Percentiles rank a stretch among this genome's conserved stretches.
Conservation (phyloP, 352 stramenopile genomes). For the Globisporangium paroecandrum region DNA sequence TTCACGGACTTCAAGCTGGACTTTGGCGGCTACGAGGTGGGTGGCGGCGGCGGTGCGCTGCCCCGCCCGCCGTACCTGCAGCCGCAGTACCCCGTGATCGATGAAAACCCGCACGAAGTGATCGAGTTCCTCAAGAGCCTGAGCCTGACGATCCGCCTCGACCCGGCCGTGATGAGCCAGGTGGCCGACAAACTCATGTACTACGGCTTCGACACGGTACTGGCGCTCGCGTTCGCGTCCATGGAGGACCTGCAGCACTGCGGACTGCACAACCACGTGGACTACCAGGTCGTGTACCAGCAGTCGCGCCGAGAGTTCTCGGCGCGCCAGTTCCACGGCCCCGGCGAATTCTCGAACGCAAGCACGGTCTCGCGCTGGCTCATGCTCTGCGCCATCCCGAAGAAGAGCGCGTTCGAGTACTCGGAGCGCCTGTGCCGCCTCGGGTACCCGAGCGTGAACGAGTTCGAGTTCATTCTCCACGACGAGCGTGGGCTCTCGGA, state of each 20-base stretch:
- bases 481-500: conserved; percentile 41
- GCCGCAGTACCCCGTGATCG: conserved; percentile 16
- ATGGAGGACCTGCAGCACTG: conserved; percentile 45
- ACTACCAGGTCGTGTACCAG: conserved; percentile 49
- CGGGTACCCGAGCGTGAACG: conserved; percentile 54
- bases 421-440: conserved; percentile 49
- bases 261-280: conserved; percentile 31
- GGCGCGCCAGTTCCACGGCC: conserved; percentile 34
- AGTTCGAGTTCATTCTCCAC: conserved; percentile 57
- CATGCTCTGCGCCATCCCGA: conserved; percentile 48
- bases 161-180: conserved; percentile 29
- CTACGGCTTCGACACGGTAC: conserved; percentile 60
- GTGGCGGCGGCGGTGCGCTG: conserved; percentile 15
- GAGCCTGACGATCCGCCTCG: conserved; percentile 31
- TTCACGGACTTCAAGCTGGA: conserved; percentile 63
- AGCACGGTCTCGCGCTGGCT: conserved; percentile 66
- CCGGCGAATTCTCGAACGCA: conserved; percentile 29
- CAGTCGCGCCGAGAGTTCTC: conserved; percentile 44
- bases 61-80: conserved; percentile 8
- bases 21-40: conserved; percentile 50
- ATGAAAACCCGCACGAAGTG: conserved; percentile 31
- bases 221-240: conserved; percentile 48
- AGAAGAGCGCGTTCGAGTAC: conserved; percentile 45
- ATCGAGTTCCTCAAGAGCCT: conserved; percentile 50
- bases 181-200: conserved; percentile 36